These are phyloP conservation scores for Excoecaria agallocha DNA, from an alignment of 345 rosid species.

Conservation along the genomic window DNA sequence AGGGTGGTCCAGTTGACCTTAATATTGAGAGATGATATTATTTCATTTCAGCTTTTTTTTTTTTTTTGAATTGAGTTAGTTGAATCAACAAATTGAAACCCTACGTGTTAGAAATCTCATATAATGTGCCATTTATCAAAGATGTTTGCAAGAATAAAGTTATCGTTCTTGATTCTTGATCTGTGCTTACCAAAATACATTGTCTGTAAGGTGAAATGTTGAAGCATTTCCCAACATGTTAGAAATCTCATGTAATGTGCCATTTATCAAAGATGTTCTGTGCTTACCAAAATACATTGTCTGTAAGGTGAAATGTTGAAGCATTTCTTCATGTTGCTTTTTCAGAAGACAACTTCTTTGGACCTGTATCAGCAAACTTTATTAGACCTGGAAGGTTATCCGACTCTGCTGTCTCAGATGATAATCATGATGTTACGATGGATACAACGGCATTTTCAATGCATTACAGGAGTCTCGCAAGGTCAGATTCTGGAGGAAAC, in stretches of 20 bases:
- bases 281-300: background rate
- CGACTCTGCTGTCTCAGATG: conserved; percentile 64
- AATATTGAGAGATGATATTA: background rate
- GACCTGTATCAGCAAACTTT: conserved; percentile 81
- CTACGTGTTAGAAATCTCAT: background rate
- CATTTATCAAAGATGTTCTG: too few species aligned
- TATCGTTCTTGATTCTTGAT: background rate
- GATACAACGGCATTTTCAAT: conserved; percentile 91
- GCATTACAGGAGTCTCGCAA: conserved; percentile 79
- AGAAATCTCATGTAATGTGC: too few species aligned
- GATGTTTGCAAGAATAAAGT: background rate
- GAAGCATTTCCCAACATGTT: too few species aligned
- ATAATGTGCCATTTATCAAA: background rate
- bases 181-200: background rate
- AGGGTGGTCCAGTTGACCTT: background rate
- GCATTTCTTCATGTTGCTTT: conserved; percentile 15
- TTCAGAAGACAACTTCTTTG: conserved; percentile 70
- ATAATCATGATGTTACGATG: conserved; percentile 77
- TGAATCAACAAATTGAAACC: background rate
- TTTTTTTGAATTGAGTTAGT: background rate
- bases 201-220: too few species aligned
- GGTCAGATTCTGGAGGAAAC: conserved; percentile 62
- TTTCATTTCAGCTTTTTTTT: background rate
- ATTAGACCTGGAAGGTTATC: conserved; percentile 70
- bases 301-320: conserved; percentile 12